Conservation (phyloP, 176 grass and related monocot species). For the Luzula sylvatica region DNA sequence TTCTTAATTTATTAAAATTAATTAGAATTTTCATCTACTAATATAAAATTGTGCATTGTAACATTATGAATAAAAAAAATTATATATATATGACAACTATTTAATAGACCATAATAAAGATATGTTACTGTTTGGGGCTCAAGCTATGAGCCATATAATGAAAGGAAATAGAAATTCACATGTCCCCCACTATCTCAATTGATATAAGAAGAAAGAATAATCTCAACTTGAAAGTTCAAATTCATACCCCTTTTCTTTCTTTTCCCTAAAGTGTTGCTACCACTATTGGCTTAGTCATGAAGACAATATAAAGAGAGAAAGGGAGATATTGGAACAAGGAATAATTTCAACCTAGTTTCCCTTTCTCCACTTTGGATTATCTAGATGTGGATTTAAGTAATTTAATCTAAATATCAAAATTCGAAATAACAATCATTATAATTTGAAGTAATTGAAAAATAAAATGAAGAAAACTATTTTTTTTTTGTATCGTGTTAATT, state of each 20-base stretch:
- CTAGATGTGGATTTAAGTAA: conserved; percentile 4
- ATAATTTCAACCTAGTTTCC: conserved; percentile 12
- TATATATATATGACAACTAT: too few relatives aligned
- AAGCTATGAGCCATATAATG: conserved; percentile 4
- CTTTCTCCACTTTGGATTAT: conserved; percentile 10
- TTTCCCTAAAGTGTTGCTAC: too few relatives aligned
- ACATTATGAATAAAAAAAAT: too few relatives aligned
- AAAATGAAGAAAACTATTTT: too few relatives aligned
- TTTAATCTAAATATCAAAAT: not conserved
- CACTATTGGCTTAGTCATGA: conserved; percentile 19
- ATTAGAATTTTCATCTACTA: too few relatives aligned
- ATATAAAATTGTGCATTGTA: too few relatives aligned
- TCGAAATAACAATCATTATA: too few relatives aligned
- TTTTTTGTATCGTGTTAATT: too few relatives aligned
- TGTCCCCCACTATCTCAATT: conserved; percentile 8
- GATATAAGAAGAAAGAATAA: conserved; percentile 1
- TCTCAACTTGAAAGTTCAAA: not conserved
- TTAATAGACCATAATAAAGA: too few relatives aligned
- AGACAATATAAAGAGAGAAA: conserved; percentile 5
- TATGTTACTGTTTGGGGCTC: conserved; percentile 6
- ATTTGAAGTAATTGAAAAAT: too few relatives aligned
- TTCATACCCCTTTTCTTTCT: conserved; percentile 11
- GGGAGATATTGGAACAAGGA: not conserved
- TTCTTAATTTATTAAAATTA: too few relatives aligned
- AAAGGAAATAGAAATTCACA: conserved; percentile 18